Evolutionary conservation across 2,329 filamentous ascomycete species (phyloP).

Genomic region (Corniculantispora saksenae): DNA sequence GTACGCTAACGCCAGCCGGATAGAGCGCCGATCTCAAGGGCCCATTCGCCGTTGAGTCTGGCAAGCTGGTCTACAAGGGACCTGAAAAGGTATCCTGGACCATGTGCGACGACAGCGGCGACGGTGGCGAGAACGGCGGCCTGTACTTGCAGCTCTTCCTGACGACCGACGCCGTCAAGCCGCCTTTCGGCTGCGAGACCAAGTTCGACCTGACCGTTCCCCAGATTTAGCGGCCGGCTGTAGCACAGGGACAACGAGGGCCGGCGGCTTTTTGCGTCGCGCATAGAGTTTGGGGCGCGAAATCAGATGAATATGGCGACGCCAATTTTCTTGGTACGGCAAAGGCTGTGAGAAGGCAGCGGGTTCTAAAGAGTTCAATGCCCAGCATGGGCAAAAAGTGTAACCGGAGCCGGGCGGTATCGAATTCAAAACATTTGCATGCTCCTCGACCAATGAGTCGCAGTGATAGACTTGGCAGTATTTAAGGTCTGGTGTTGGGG

Average conservation of each 20-base stretch:
- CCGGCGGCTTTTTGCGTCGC: background rate
- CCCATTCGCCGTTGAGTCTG: conserved; percentile 13
- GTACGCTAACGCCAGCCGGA: background rate
- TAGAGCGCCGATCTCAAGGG: conserved; percentile 13
- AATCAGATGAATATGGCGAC: background rate
- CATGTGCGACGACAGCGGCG: conserved; percentile 7
- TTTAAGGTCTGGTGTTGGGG: background rate
- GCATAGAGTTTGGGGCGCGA: background rate
- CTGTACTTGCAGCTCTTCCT: conserved; percentile 5
- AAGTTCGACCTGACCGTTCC: conserved; percentile 9
- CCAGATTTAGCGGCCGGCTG: background rate
- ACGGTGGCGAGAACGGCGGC: background rate
- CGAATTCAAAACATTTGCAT: background rate
- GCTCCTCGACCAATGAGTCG: background rate
- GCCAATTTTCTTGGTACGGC: too few species aligned
- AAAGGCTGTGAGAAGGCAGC: too few species aligned
- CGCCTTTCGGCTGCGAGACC: conserved; percentile 7
- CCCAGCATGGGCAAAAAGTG: background rate
- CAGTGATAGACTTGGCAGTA: background rate
- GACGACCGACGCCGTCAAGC: conserved; percentile 5
- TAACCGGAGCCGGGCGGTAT: background rate
- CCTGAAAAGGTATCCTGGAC: conserved; percentile 3
- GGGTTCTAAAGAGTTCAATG: too few species aligned
- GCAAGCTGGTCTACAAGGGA: conserved; percentile 17
- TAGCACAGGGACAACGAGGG: too few species aligned